Evolutionary conservation across 805 yeast species (phyloP).

Genomic region (Candida anglica): DNA sequence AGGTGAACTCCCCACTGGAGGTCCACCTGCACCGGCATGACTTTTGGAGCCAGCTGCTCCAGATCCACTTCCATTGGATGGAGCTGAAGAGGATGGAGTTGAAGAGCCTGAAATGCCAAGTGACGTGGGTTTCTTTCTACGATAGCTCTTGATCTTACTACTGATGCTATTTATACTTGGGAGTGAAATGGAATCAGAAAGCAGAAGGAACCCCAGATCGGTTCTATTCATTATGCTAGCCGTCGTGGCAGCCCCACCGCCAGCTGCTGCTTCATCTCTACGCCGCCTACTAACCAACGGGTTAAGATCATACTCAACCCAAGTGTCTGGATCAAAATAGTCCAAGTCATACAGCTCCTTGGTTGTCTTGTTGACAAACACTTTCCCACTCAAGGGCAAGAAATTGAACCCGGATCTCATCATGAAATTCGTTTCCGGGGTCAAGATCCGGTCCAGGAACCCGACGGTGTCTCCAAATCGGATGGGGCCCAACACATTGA

Average conservation of each 20-base stretch:
- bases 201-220: not conserved
- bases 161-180: slow-evolving; percentile 23
- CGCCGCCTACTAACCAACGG: slow-evolving; percentile 59
- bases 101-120: slow-evolving; percentile 4
- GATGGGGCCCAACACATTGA: slow-evolving; percentile 82
- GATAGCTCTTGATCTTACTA: slow-evolving; percentile 21
- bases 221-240: not conserved
- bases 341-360: slow-evolving; percentile 62
- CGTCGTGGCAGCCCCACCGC: not conserved
- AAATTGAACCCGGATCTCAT: slow-evolving; percentile 84
- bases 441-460: slow-evolving; percentile 66
- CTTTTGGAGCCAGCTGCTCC: too few species aligned
- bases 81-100: not conserved
- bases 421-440: slow-evolving; percentile 79
- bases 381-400: slow-evolving; percentile 70
- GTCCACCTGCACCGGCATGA: too few species aligned
- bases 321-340: slow-evolving; percentile 73
- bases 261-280: slow-evolving; percentile 7
- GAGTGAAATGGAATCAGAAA: slow-evolving; percentile 9
- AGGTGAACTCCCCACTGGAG: slow-evolving; percentile 2
- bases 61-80: too few species aligned
- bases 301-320: slow-evolving; percentile 72
- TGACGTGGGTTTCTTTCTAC: slow-evolving; percentile 18
- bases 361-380: slow-evolving; percentile 62
- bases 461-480: slow-evolving; percentile 78